A percentile compares a stretch with the other conserved stretches of the same genome.
phyloP scores from a whole-genome alignment of 1,284 basidiomycete genomes.

The Fomitopsis betulina region DNA sequence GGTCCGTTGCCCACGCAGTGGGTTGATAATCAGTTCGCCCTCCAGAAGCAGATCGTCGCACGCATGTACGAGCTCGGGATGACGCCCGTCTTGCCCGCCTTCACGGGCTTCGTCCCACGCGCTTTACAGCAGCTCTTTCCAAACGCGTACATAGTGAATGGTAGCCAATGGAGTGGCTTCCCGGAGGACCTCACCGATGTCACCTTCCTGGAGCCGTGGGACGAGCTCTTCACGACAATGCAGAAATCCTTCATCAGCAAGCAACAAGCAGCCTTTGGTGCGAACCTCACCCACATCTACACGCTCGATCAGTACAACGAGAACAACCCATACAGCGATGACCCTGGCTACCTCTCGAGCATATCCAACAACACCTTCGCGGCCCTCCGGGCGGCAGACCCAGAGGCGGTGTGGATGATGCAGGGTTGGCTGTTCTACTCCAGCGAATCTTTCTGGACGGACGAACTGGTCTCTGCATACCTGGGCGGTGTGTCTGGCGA shows the following conservation, averaged over 20 bases:
- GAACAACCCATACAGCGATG: slow-evolving; percentile 34
- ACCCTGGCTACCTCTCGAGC: slow-evolving; percentile 31
- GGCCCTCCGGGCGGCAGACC: slow-evolving; percentile 34
- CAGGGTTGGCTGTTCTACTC: slow-evolving; percentile 43
- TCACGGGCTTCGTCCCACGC: slow-evolving; percentile 39
- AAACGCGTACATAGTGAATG: slow-evolving; percentile 33
- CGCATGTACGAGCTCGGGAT: slow-evolving; percentile 42
- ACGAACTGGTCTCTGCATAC: slow-evolving; percentile 35
- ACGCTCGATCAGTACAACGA: slow-evolving; percentile 45
- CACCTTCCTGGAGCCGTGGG: slow-evolving; percentile 39
- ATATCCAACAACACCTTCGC: slow-evolving; percentile 32
- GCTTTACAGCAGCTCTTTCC: slow-evolving; percentile 30
- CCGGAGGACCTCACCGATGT: slow-evolving; percentile 29
- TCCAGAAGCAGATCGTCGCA: slow-evolving; percentile 34
- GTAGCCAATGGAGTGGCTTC: slow-evolving; percentile 35
- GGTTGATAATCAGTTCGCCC: slow-evolving; percentile 35
- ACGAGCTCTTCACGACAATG: slow-evolving; percentile 32
- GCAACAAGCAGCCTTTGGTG: slow-evolving; percentile 35
- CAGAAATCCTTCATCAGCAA: slow-evolving; percentile 39
- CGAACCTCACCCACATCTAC: slow-evolving; percentile 36
- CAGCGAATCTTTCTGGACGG: slow-evolving; percentile 34
- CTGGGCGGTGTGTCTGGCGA: slow-evolving; percentile 33
- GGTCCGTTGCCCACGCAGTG: slow-evolving; percentile 32
- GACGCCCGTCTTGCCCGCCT: slow-evolving; percentile 40
- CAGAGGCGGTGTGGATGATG: slow-evolving; percentile 39